Conservation (phyloP, 2,329 filamentous ascomycete genomes). For the Fusarium sp. region DNA sequence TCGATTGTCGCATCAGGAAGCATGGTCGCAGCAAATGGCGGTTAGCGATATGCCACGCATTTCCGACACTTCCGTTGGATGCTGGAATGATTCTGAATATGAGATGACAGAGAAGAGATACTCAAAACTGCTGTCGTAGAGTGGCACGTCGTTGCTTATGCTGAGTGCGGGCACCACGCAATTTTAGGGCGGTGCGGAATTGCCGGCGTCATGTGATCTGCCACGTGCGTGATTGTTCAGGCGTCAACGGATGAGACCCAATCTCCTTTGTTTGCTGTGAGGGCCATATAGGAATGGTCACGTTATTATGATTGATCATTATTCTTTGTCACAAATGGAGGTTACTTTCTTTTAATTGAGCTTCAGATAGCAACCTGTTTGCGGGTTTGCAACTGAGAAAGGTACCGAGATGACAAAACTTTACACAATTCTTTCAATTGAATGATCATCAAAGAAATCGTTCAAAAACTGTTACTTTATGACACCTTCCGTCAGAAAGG, state of each 20-base stretch:
- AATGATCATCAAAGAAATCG: not conserved
- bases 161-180: not conserved
- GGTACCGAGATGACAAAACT: not conserved
- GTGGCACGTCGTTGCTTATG: constrained; percentile 19
- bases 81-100: not conserved
- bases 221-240: constrained; percentile 17
- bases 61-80: constrained; percentile 1
- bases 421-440: not conserved
- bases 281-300: not conserved
- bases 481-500: too few relatives aligned
- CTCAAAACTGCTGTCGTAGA: not conserved
- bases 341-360: too few relatives aligned
- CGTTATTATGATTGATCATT: not conserved
- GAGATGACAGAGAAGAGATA: not conserved
- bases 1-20: constrained; percentile 41
- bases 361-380: not conserved
- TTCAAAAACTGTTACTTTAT: too few relatives aligned
- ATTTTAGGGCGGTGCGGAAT: constrained; percentile 18
- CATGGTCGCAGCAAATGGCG: constrained; percentile 31
- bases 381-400: not conserved
- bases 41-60: constrained; percentile 31
- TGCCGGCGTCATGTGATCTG: constrained; percentile 17
- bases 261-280: not conserved
- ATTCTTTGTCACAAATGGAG: too few relatives aligned
- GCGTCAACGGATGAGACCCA: constrained; percentile 11